Percentiles rank a stretch among this genome's conserved stretches.
Conservation (phyloP, 768 basidiomycete species). For the Podaxis rugospora region DNA sequence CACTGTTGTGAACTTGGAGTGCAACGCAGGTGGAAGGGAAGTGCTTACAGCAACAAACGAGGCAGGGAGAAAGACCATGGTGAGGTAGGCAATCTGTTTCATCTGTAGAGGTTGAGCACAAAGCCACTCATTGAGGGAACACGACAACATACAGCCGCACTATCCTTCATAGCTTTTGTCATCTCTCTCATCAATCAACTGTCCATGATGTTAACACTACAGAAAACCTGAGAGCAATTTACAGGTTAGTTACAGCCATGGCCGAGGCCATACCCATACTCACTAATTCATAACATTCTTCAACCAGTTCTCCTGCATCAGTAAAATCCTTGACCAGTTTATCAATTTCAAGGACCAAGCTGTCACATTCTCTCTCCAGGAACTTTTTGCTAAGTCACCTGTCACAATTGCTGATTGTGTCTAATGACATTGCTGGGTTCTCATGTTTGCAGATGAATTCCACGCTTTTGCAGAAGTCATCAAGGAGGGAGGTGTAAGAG, state of each 20-base stretch:
- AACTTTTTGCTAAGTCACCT: conserved; percentile 25
- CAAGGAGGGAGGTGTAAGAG: conserved; percentile 51
- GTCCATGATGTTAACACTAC: conserved; percentile 54
- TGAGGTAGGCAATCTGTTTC: conserved; percentile 58
- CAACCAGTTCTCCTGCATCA: conserved; percentile 44
- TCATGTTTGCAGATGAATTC: conserved; percentile 41
- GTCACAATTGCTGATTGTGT: conserved; percentile 24
- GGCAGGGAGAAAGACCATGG: conserved; percentile 59
- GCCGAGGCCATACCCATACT: not conserved
- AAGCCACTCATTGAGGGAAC: conserved; percentile 12
- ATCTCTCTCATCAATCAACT: conserved; percentile 47
- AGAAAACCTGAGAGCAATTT: conserved; percentile 43
- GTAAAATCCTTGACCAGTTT: conserved; percentile 34
- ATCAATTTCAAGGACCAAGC: conserved; percentile 45
- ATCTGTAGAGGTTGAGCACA: conserved; percentile 21
- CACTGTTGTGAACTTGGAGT: not conserved
- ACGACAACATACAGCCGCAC: conserved; percentile 22
- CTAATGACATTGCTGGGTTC: conserved; percentile 45
- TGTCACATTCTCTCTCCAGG: conserved; percentile 43
- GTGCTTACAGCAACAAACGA: conserved; percentile 43
- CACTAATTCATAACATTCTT: conserved; percentile 54
- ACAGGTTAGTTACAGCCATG: not conserved
- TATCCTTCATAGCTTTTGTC: conserved; percentile 47
- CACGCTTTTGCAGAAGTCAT: conserved; percentile 51
- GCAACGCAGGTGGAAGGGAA: not conserved